Base-by-base conservation (phyloP, 2,329 filamentous ascomycete genomes). In the Botrytis medusae region DNA sequence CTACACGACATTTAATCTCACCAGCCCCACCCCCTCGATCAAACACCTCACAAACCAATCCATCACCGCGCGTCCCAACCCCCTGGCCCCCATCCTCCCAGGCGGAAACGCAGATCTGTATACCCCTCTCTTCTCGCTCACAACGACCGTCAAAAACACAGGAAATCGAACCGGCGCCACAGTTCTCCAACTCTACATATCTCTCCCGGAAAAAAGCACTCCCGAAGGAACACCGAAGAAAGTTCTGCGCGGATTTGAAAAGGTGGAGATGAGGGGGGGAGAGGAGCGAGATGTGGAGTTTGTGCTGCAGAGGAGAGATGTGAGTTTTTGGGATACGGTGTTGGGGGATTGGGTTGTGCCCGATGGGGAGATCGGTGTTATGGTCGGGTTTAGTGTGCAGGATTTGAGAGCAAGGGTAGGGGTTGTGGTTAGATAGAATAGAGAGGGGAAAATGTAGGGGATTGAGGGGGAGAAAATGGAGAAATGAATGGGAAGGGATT, bases 281-380 rank as follows among this genome's bases (percentile, higher is more conserved):
- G 82, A 89, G 83, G 88, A 86, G 71, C 86, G 84, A 4, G 87
- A 85, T 2, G 95, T 95, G 84, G 85, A 81, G 1, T 90, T 89
- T 1, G 86, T 89, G 20, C 82, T 98, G 73, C 95, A 90, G 20
- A 88, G 94, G 57, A 89, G 93, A 72, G 95, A 98, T 80, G 78
- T 97, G 72, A 93, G 91, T 81, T 95, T 93, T 84, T 98, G 95
- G 95, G 93, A 97, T 77, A 84, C 87, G 1, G 85, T 78, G 2
- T 81, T 83, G 29, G 94, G 97, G 86, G 90, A 97, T 84, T 98
- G 95, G 94, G 87, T 93, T 68, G 40, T 79, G 40, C 72, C 65
- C 1, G 54, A 57, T 5, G 74, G 72, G 18, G 71, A 70, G 8
- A 77, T 76, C 72, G 68, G 40, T 22, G 61, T 78, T 20, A 59